Base-by-base conservation (phyloP, 495 filamentous ascomycete genomes). In the Penicillium pulvis region DNA sequence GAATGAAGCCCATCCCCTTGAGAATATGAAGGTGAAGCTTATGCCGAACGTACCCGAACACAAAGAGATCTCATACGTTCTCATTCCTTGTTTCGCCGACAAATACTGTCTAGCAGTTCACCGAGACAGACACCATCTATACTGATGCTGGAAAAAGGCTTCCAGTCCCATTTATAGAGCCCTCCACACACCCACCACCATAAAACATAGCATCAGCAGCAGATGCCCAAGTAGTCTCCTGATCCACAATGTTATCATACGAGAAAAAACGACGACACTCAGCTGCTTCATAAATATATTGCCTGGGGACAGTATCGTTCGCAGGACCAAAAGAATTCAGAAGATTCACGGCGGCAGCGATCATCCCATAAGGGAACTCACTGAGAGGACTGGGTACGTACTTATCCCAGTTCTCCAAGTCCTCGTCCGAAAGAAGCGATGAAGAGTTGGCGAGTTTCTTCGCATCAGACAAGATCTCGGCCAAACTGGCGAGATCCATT, bases 201-300 rank as follows among this genome's bases (percentile, higher is more conserved):
- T 44, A n/a, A 20, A 54, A 54, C 51, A 61, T 56, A 17, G 56
- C 60, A 36, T 66, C 48, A 31, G 61, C 59, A 23, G 57, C 64
- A 41, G 52, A 57, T 11, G 47, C 45, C 68, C 68, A 71, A 11
- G 57, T 50, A n/a, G 45, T 39, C 7, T 54, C 56, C 20, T 60
- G 56, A 36, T 67, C 11, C 23, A 56, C 1, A 12, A 59, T 20
- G 24, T 54, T 70, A 11, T 70, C 55, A 31, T 52, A 23, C 3
- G 67, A 70, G 49, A 55, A 73, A 51, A 65, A 70, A 31, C 68
- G 56, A 26, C 69, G 69, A 49, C 67, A 71, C 43, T 73, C 69
- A 26, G 69, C 70, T 3, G 67, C 64, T 42, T 73, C 69, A 36
- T 70, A 71, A 47, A 62, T 57, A 30, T 64, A 73, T 57, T 73